Base-by-base conservation (phyloP, 768 basidiomycete genomes). In the Trametes villosa region DNA sequence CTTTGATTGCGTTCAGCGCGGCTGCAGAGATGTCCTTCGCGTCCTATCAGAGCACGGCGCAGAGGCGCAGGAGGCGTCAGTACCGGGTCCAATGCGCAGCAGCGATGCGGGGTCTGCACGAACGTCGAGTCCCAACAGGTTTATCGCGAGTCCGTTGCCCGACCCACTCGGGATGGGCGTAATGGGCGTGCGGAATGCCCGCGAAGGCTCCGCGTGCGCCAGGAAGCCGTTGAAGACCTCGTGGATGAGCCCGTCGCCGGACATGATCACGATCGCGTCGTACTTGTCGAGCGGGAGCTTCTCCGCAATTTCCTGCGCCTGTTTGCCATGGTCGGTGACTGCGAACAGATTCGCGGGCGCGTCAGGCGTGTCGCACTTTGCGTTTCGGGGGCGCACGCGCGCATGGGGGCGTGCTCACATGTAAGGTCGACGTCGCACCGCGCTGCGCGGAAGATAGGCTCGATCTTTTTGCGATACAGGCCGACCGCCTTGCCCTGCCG, bases 211-310 rank as follows among this genome's bases (percentile, higher is more conserved):
- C 29, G 76, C 72, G 59, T 90, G 88, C 53, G 86, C 76, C 3
- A 89, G 86, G 57, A 94, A 84, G 3, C 93, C 94, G 68, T 96
- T 96, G 70, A 94, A 66, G 24, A 92, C 79, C 74, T 96, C 94
- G 68, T 94, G 89, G 17, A 93, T 69, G 34, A 92, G 78, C 9
- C 94, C 94, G 67, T 96, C 94, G 0, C 94, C 94, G 0, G 92
- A 94, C 24, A 95, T 81, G 30, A 85, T 74, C 36, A 91, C 81
- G 41, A 96, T 70, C 0, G 86, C 91, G 63, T 94, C 92, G 62
- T 82, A 90, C 17, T 66, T 48, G 34, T 81, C 77, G 4, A 91
- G 78, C 0, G 78, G 62, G 33, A 92, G 72, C 4, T 75, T 73
- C 62, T 83, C 84, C 0, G 79, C 84, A 57, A 94, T 77, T 33